Evolutionary conservation across 202 grass and related monocot genomes (phyloP), one percentile per base, ranked within the genome.

Genomic region (Elaeis oleifera): DNA sequence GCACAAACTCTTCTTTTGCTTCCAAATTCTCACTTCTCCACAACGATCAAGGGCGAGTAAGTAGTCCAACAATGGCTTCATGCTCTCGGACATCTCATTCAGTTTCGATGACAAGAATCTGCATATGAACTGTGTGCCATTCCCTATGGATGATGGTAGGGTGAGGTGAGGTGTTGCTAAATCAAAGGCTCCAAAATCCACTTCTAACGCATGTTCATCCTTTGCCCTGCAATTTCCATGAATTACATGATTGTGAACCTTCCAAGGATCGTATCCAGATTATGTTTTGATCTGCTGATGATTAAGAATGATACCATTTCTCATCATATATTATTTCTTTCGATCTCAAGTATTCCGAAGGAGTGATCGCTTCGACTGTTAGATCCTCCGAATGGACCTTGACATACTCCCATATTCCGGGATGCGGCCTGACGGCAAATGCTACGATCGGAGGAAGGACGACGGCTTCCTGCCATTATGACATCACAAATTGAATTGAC

Each of bases 271-370:
- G 9, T 14, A 44, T 13, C 8, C 8, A 9, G 11, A 13, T 13
- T 44, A 44, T 44, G 28, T 44, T 44, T 44, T 13, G 8, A 44
- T 44, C 36, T 3, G 36, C 36, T 44, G 36, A 44, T 44, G 8
- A 44, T 9, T 3, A 44, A 13, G 36, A 44, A 14, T 44, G 36
- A 51, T 79, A 97, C 92, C 94, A 97, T 56, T 80, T 80, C 48
- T 97, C 88, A 69, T 97, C 84, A 62, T 76, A 97, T 60, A 97
- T 67, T 9, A 77, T 82, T 69, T 97, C 94, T 75, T 97, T 97
- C 80, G 74, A 84, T 72, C 92, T 89, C 6, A 97, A 68, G 59
- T 97, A 97, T 13, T 97, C 88, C 0, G 85, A 86, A 1, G 82
- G 54, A 22, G 94, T 92, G 56, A 97, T 84, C 64, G 71, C 88